Evolutionary conservation across 768 basidiomycete genomes (phyloP).

Genomic region (Kwoniella dejecticola): DNA sequence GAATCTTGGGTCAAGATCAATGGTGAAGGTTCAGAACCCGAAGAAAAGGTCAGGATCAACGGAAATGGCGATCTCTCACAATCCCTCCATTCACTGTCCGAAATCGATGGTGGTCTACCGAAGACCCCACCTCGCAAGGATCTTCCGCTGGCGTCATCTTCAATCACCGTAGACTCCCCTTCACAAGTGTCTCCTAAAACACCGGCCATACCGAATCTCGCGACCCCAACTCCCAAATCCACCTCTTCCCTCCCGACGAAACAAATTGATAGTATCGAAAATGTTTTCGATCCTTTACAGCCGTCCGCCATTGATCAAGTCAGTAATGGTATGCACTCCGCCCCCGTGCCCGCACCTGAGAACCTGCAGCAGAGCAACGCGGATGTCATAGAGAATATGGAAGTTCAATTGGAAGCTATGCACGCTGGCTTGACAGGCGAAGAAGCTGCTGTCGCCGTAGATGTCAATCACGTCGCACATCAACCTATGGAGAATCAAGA

Average conservation of each 20-base stretch:
- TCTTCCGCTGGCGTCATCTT: neutral
- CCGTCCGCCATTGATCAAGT: too few species aligned
- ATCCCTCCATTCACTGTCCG: neutral
- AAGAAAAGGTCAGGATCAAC: neutral
- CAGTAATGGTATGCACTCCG: too few species aligned
- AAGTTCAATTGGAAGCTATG: slow-evolving; percentile 19
- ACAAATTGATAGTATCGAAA: slow-evolving; percentile 12
- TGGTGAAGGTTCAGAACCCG: slow-evolving; percentile 9
- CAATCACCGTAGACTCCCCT: slow-evolving; percentile 6
- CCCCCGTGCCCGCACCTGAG: slow-evolving; percentile 1
- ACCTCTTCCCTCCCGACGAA: neutral
- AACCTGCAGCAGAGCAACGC: slow-evolving; percentile 8
- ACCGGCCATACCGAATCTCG: neutral
- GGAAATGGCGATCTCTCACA: slow-evolving; percentile 1
- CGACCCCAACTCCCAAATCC: slow-evolving; percentile 3
- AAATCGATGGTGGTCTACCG: neutral
- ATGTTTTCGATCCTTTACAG: slow-evolving; percentile 17
- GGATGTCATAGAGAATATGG: slow-evolving; percentile 11
- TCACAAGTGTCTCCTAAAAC: neutral
- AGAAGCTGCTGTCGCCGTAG: slow-evolving; percentile 12
- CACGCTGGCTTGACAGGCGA: slow-evolving; percentile 18
- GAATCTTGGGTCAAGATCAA: slow-evolving; percentile 20
- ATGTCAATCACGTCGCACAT: slow-evolving; percentile 1
- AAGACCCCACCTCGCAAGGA: slow-evolving; percentile 5
- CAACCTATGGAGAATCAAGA: neutral